These are phyloP conservation scores for Hypoxylon sp. DNA, from an alignment of 2,329 filamentous ascomycete genomes.

Conservation along the genomic window DNA sequence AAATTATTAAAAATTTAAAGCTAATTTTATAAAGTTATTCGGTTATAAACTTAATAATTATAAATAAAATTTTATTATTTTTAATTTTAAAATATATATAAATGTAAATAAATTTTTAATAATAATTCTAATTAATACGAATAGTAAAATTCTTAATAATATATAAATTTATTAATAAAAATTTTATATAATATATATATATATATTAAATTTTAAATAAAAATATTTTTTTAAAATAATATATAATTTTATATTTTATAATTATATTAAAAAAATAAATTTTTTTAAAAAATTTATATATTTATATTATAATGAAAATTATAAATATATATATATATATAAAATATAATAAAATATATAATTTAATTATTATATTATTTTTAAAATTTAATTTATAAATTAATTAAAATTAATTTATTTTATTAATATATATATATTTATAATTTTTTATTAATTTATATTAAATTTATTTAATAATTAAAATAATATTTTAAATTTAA, in stretches of 20 bases:
- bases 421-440: slow-evolving; percentile 16
- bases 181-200: neutral
- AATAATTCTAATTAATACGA: too few species aligned
- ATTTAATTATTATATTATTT: neutral
- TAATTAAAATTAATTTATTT: slow-evolving; percentile 8
- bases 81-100: too few species aligned
- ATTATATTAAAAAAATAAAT: too few species aligned
- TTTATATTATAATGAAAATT: too few species aligned
- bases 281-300: too few species aligned
- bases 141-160: neutral
- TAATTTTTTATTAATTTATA: slow-evolving; percentile 7
- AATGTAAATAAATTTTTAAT: too few species aligned
- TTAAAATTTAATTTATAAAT: slow-evolving; percentile 2
- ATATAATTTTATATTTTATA: neutral
- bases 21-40: too few species aligned
- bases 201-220: neutral
- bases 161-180: neutral
- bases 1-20: too few species aligned
- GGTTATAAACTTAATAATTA: too few species aligned
- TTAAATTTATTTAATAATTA: neutral
- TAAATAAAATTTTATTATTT: too few species aligned
- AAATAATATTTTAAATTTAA: slow-evolving; percentile 6
- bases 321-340: neutral
- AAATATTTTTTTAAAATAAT: neutral
- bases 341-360: neutral